Evolutionary conservation across 164 flowering plant genomes (phyloP).

Genomic region (Liquidambar formosana): DNA sequence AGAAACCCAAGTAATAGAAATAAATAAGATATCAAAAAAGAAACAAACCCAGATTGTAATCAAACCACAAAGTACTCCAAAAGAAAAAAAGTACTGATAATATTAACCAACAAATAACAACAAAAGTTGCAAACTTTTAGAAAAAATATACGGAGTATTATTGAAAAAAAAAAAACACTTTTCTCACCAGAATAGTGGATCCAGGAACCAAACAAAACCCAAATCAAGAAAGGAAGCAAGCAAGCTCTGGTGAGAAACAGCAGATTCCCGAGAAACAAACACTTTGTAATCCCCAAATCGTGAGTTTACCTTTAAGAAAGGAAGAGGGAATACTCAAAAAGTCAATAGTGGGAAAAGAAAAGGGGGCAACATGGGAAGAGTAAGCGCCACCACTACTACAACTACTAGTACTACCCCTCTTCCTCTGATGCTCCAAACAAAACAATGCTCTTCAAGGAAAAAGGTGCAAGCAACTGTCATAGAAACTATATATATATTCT

Average conservation of each 20-base stretch:
- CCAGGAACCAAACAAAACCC: neutral
- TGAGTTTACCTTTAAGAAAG: neutral
- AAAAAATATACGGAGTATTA: no score
- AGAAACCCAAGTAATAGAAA: neutral
- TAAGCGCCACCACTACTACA: neutral
- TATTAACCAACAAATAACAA: neutral
- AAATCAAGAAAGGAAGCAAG: neutral
- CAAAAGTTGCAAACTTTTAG: neutral
- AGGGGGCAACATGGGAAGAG: neutral
- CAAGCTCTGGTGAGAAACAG: neutral
- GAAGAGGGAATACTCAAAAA: neutral
- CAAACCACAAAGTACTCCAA: neutral
- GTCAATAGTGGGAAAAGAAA: neutral
- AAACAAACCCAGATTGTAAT: neutral
- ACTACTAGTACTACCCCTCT: no score
- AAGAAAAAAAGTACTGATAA: neutral
- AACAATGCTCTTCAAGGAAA: neutral
- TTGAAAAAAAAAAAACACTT: neutral
- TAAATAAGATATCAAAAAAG: neutral
- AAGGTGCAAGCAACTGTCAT: neutral
- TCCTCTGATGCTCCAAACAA: no score
- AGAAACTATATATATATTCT: neutral
- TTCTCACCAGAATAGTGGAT: neutral
- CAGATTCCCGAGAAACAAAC: constrained; percentile 2
- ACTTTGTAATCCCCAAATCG: neutral